Evolutionary conservation across 148 eudicot species (phyloP), one percentile per base, ranked within the genome.

Genomic region (Nyssa sinensis): DNA sequence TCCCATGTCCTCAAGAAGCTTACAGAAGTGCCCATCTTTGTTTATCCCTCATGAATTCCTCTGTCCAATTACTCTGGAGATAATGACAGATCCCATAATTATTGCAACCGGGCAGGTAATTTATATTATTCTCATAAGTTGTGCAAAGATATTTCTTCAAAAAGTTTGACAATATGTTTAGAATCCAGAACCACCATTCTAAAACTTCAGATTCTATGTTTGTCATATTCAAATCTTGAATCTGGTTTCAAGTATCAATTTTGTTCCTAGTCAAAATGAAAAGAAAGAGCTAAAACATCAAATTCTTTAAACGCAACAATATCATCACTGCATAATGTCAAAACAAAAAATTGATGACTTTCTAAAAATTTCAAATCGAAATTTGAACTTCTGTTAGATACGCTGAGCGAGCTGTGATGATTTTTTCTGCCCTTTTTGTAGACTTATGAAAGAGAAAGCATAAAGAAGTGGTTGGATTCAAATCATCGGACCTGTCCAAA

Each of bases 41-140:
- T 86, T 82, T 3, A 81, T 88, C 58, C 98, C 98, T 27, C 73
- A 87, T 55, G 96, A 91, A n/a, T 93, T 93, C 33, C 82, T 91
- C 13, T 93, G 98, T 72, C 98, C 98, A 0, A 89, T 93, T 57
- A 86, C 94, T 0, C 66, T 89, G 44, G 96, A 93, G 77, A 86
- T 93, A 4, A 93, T 93, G 98, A 80, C 81, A 4, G 94, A 93
- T 71, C 98, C 98, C 35, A 97, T 91, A 63, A 86, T 93, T 62
- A 72, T 93, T 65, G 84, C 97, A 64, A 93, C 92, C 33, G 96
- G 98, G 76, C 96, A 93, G 92, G 96, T 93, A 85, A 71, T 13
- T 29, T 11, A 9, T 49, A 28, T 28, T 49, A 3, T 44, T 25
- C n/a, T 5, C 25, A 44, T 6, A n/a, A n/a, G n/a, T n/a, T n/a